These are phyloP conservation scores for Podospora pseudocomata DNA, from an alignment of 495 filamentous ascomycete species.

Conservation along the genomic window DNA sequence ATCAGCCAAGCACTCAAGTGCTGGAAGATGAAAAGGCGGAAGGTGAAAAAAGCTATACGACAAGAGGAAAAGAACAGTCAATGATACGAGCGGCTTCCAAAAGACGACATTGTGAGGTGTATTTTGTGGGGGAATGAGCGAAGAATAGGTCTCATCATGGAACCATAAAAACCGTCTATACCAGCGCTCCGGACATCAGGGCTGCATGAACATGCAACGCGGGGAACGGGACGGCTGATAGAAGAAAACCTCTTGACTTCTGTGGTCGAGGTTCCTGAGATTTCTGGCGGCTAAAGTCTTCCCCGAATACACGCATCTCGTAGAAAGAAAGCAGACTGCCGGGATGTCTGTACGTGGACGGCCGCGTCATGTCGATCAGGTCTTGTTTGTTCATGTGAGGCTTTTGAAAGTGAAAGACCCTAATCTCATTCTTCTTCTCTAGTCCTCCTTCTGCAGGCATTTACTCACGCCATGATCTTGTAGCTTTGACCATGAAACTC, in stretches of 20 bases:
- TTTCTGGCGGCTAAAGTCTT: not conserved
- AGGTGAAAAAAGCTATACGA: no score
- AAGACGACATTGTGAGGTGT: no score
- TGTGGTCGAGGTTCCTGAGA: not conserved
- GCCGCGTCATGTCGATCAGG: not conserved
- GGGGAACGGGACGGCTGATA: not conserved
- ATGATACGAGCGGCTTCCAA: no score
- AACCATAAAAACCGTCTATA: no score
- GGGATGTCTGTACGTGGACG: not conserved
- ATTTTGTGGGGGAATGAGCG: no score
- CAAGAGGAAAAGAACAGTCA: no score
- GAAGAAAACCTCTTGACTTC: not conserved
- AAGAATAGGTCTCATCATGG: no score
- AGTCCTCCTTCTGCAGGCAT: not conserved
- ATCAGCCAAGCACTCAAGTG: no score
- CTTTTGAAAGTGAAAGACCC: not conserved
- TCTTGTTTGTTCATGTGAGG: not conserved
- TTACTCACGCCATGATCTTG: not conserved
- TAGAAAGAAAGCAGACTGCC: not conserved
- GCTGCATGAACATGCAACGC: not conserved
- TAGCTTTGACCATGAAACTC: no score
- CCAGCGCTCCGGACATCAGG: not conserved
- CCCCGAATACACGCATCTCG: not conserved
- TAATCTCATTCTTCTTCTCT: not conserved
- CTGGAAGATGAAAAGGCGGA: no score